Conservation (phyloP, 176 grass and related monocot genomes). For the Puccinellia tenuiflora region DNA sequence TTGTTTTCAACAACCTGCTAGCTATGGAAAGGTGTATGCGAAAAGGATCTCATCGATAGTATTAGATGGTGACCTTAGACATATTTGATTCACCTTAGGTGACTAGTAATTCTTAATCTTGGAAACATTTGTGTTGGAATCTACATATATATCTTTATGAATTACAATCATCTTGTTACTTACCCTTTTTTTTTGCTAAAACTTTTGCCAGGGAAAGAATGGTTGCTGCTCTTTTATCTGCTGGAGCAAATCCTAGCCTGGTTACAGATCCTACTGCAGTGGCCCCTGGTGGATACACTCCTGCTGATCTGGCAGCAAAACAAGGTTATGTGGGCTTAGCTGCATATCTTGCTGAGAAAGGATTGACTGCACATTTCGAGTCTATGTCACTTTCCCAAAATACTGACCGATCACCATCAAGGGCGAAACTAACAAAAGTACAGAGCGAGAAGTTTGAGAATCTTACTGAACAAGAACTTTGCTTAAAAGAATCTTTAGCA, state of each 20-base stretch:
- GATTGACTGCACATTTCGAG: slow-evolving; percentile 80
- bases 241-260: slow-evolving; percentile 94
- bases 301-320: slow-evolving; percentile 77
- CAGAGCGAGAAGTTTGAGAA: slow-evolving; percentile 42
- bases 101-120: slow-evolving; percentile 11
- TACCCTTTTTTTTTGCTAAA: neutral
- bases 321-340: slow-evolving; percentile 88
- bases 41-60: neutral
- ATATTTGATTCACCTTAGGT: neutral
- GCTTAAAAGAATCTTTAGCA: slow-evolving; percentile 89
- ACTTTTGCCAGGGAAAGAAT: slow-evolving; percentile 75
- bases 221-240: slow-evolving; percentile 90
- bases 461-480: slow-evolving; percentile 90
- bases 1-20: slow-evolving; percentile 26
- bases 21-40: neutral
- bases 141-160: neutral
- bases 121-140: neutral
- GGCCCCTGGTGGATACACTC: slow-evolving; percentile 57
- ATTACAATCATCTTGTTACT: neutral
- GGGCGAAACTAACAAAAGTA: slow-evolving; percentile 27
- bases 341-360: slow-evolving; percentile 86
- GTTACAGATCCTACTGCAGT: slow-evolving; percentile 77
- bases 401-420: slow-evolving; percentile 15
- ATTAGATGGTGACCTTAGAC: slow-evolving; percentile 1
- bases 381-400: slow-evolving; percentile 73